Evolutionary conservation across 495 filamentous ascomycete species (phyloP), one percentile per base, ranked within the genome.

Genomic region (Parmelia sp.): DNA sequence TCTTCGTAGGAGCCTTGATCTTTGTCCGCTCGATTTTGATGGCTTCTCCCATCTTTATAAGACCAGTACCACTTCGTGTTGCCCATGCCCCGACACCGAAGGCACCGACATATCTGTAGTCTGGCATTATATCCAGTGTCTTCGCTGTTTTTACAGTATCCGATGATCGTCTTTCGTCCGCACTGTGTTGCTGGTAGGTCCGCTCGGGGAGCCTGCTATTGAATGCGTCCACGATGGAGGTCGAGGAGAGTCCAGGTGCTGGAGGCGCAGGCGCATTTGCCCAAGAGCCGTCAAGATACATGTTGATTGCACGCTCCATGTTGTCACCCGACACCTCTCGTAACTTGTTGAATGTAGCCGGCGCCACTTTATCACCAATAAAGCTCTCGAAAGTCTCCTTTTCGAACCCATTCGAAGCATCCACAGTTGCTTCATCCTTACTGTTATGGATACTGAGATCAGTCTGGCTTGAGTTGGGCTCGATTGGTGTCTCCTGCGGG

Each of bases 261-360:
- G 47, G 23, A n/a, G 31, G 31, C 31, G 65, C 65, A 3, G 60
- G 23, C 3, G 77, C 68, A 2, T 73, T 83, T 69, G 88, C 92
- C 91, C 90, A 97, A 8, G 92, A 96, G 19, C 92, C 93, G 68
- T 98, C 94, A 58, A 96, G 87, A 71, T 92, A 98, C 76, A 96
- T 89, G 68, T 90, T 89, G 61, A 92, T 82, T 11, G 88, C 89
- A 68, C 80, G 77, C 70, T 89, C 84, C 12, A 91, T 71, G 64
- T 87, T 77, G 63, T 83, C 78, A 7, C 81, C 83, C 19, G 88
- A 84, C n/a, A 80, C 78, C n/a, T 79, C 71, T 37, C 76, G 77
- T 36, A 92, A 81, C 44, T 75, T 75, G 10, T 73, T 65, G 23
- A 90, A 70, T 1, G 79, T 73, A 25, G 83, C 78, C 0, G 73